Base-by-base conservation (phyloP, 768 basidiomycete genomes). In the Cyclocybe cylindracea region DNA sequence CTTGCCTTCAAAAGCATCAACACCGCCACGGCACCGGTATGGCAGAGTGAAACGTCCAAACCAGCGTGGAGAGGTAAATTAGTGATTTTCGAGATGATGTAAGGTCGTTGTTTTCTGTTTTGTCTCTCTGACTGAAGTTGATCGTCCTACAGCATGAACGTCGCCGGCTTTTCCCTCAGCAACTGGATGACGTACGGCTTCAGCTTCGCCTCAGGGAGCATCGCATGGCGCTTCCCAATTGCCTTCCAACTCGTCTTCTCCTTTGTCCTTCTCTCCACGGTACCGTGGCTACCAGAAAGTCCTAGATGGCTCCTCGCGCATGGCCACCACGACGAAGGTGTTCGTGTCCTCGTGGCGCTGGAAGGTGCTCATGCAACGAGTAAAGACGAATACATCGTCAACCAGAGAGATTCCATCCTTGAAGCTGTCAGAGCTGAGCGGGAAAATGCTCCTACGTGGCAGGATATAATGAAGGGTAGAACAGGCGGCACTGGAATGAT, bases 121-220 rank as follows among this genome's bases (percentile, higher is more conserved):
- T 5, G 14, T 35, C 4, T 8, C 13, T 11, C 34, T 39, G 7
- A 42, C 44, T 33, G n/a, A 40, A 10, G 24, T 29, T 4, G 43
- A 46, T 46, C 46, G 43, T 13, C 4, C 16, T 43, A 43, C 44
- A 78, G 78, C 34, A 78, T 78, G 75, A 78, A 78, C 53, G 75
- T 78, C 37, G 78, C 75, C 7, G 78, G 77, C 0, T 79, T 79
- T 54, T 78, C 77, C 1, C 56, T 78, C 38, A 77, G 75, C 50
- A 78, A 79, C 52, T 79, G 78, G 78, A 76, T 79, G 74, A 79
- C 78, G 1, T 79, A 79, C 54, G 75, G 77, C 8, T 76, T 78
- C 58, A 78, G 76, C 57, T 79, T 74, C 57, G 55, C 72, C 13
- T 46, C 62, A 5, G 76, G 77, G 16, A 75, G 71, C 58, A 61